Base-by-base conservation (phyloP, 1,284 basidiomycete species). In the Malassezia japonica region DNA sequence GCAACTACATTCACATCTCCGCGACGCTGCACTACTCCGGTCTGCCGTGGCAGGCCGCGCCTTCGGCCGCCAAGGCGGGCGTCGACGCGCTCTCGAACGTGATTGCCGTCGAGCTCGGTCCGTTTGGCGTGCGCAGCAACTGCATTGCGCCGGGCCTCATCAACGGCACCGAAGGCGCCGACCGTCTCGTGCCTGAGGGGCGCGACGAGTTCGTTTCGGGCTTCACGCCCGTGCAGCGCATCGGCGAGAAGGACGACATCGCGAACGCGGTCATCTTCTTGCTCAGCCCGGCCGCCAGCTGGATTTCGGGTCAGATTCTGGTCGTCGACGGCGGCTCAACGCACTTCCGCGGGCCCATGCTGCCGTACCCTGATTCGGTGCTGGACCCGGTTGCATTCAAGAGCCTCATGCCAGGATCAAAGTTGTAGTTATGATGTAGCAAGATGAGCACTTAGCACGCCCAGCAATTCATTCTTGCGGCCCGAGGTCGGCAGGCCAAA, bases 31-130 rank as follows among this genome's bases (percentile, higher is more conserved):
- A 96, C 74, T 87, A 89, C 75, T 80, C 78, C 56, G 88, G 87
- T 80, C 64, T 84, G n/a, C 86, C 87, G 0, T 89, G 83, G 73
- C 91, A 96, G 75, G 85, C 82, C 4, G 91, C 95, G 66, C 87
- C 92, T 6, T 87, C 86, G 20, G 88, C 91, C 12, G 92, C 92
- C 18, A 96, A 96, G 75, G 91, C 91, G 0, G 92, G 82, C 8
- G 82, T 96, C 29, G 91, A 98, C 67, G 88, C 90, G 0, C 76
- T 91, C 4, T 85, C 83, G 48, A 77, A 81, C 8, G 87, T 87
- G 2, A 76, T 95, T 20, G 89, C 91, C 0, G 82, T 94, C 12
- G 91, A 95, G 74, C 87, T 94, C 76, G 91, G 89, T 1, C 91
- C 90, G 6, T 80, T 83, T 62, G 92, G 91, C n/a, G 83, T 96